Evolutionary conservation across 768 basidiomycete genomes (phyloP).

Genomic region (Heimioporus sp.): DNA sequence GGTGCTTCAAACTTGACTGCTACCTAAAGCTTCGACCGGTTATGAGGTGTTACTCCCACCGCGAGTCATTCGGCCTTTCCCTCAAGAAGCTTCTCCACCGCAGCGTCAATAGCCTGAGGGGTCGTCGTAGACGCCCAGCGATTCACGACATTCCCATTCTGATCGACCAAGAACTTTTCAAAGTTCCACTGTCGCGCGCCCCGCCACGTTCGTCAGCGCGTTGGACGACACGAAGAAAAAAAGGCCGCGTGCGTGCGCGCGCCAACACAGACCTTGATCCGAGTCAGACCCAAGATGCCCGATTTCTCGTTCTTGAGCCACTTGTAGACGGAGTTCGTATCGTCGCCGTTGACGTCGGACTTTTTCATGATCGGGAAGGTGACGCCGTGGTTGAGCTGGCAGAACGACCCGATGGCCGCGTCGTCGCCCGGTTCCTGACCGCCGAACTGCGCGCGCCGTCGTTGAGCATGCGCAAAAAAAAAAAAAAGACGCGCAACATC

Average conservation of each 20-base stretch:
- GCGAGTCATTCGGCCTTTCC: slow-evolving; percentile 18
- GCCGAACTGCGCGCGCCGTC: slow-evolving; percentile 56
- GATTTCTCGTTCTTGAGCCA: slow-evolving; percentile 83
- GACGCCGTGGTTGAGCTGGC: slow-evolving; percentile 82
- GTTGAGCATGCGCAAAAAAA: not conserved
- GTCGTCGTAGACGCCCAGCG: slow-evolving; percentile 78
- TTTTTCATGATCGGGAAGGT: slow-evolving; percentile 91
- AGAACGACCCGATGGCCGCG: slow-evolving; percentile 69
- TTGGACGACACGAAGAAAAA: not conserved
- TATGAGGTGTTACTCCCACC: not conserved
- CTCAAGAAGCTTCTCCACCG: slow-evolving; percentile 58
- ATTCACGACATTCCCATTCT: slow-evolving; percentile 70
- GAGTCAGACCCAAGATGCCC: slow-evolving; percentile 64
- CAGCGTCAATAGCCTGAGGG: slow-evolving; percentile 59
- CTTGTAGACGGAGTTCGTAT: slow-evolving; percentile 79
- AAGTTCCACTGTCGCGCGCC: slow-evolving; percentile 71
- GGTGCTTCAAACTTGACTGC: too few species aligned
- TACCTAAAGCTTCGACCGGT: slow-evolving; percentile 14
- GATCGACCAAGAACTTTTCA: slow-evolving; percentile 84
- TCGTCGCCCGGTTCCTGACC: slow-evolving; percentile 85
- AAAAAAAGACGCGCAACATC: too few species aligned
- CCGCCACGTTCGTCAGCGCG: not conserved
- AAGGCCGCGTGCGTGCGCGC: too few species aligned
- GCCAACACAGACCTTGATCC: slow-evolving; percentile 73
- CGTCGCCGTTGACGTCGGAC: slow-evolving; percentile 88